Base-by-base conservation (phyloP, 108 stramenopile species). In the Skeletonema tropicum region DNA sequence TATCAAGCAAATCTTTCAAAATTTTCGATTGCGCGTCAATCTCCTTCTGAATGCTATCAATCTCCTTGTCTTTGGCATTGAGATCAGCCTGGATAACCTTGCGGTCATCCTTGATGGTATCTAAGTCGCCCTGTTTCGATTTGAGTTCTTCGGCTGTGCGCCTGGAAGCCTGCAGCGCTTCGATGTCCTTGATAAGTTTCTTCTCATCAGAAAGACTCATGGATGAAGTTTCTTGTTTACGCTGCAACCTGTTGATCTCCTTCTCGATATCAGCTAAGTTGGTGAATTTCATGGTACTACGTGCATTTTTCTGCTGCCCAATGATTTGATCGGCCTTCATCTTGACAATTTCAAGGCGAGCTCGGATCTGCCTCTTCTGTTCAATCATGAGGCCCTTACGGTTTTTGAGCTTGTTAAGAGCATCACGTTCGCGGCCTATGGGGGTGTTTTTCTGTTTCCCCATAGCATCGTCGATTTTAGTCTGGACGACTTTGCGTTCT, bases 191-290 rank as follows among this genome's bases (percentile, higher is more conserved):
- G 79, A 98, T 90, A 52, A 98, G 80, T 73, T 87, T 91, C 92
- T 98, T 98, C 77, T 98, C 98, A 57, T 98, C 98, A 21, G 80
- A 70, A 30, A 98, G 80, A 62, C 85, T 84, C 98, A 98, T 98
- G 75, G 94, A 93, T 33, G 92, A 93, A 15, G 97, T 97, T 78
- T 96, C 94, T 83, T 98, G 97, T 45, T 41, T 82, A 45, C 75
- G 66, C 71, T 94, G 81, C 60, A 97, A 81, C 62, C 86, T 89
- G 45, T 81, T 71, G 65, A 98, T 94, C 83, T 94, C 91, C 60
- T 80, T 78, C 32, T 98, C 96, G 73, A 97, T 97, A 15, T 96
- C 95, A 71, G 83, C 90, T 19, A 94, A 71, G 10, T 80, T 85
- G 30, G 65, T 77, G 74, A 92, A 98, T 74, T 92, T 93, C 65